phyloP scores from a whole-genome alignment of 2,329 filamentous ascomycete species.

The Trichoderma hamatum region DNA sequence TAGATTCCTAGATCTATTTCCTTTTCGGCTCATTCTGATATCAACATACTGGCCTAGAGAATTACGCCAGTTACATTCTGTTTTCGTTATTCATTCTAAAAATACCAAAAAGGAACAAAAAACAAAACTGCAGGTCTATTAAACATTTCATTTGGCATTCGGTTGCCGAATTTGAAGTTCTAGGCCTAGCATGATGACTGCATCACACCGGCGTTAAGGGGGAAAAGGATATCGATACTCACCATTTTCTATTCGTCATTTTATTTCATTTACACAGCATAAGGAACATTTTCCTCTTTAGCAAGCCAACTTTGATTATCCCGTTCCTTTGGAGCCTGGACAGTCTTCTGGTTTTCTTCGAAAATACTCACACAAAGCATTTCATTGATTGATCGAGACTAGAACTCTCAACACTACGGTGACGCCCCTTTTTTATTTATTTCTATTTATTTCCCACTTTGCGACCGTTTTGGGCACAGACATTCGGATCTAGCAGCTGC shows the following conservation, averaged over 20 bases:
- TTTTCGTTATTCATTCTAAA: conserved; percentile 5
- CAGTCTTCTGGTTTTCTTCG: background rate
- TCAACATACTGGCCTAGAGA: background rate
- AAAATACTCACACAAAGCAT: background rate
- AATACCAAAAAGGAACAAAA: background rate
- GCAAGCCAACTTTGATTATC: conserved; percentile 20
- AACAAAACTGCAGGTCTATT: conserved; percentile 18
- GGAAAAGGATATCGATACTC: conserved; percentile 31
- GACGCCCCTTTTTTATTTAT: background rate
- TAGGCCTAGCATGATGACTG: conserved; percentile 38
- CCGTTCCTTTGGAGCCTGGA: conserved; percentile 15
- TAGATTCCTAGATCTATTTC: background rate
- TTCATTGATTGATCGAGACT: conserved; percentile 3
- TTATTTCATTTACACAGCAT: conserved; percentile 19
- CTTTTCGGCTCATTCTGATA: conserved; percentile 5
- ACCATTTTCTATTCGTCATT: conserved; percentile 5
- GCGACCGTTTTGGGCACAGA: background rate
- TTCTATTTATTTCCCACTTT: background rate
- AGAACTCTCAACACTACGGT: conserved; percentile 11
- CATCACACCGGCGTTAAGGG: conserved; percentile 41
- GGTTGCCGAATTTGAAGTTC: conserved; percentile 31
- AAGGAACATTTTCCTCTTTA: background rate
- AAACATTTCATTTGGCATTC: conserved; percentile 8
- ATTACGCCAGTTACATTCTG: background rate
- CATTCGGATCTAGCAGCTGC: background rate